Evolutionary conservation across 345 rosid species (phyloP), one percentile per base, ranked within the genome.

Genomic region (Aquilaria malaccensis): DNA sequence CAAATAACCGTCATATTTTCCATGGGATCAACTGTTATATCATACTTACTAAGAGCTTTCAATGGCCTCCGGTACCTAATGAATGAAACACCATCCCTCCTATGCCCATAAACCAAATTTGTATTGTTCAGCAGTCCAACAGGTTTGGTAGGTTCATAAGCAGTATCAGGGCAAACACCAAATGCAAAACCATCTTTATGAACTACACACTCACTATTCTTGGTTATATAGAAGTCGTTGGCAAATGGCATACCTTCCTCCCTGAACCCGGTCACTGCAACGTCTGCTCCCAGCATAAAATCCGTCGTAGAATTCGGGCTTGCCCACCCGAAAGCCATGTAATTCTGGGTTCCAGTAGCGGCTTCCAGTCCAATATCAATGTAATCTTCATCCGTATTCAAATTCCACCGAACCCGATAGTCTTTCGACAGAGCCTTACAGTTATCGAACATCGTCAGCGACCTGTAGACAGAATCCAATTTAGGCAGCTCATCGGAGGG

Each of bases 311-410:
- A 53, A 10, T 75, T 74, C 10, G 86, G 90, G 52, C 74, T 70
- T 0, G 97, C 95, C 97, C 96, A 94, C 54, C 97, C 99, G 45
- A 94, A 94, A 1, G 96, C 96, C 97, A 94, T 83, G 71, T 94
- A 94, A 66, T 83, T 84, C 73, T 76, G 79, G 11, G 65, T 69
- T 14, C 80, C 74, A 4, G 76, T 78, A 2, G 81, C 80, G 5
- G 96, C 99, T 73, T 94, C 97, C 57, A 94, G 65, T 50, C 96
- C 99, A 52, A 94, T 82, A 52, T 90, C 95, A 6, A 90, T 80
- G 59, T 64, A 80, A 66, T 73, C 80, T 15, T 70, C 76, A 33
- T 84, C 83, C 11, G 64, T 69, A 67, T 79, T 75, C 79, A 94
- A 74, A 67, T 76, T 85, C 99, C 99, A 90, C 64, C 97, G 69